phyloP scores from a whole-genome alignment of 306 rosid genomes.

The Inga leiocalycina region DNA sequence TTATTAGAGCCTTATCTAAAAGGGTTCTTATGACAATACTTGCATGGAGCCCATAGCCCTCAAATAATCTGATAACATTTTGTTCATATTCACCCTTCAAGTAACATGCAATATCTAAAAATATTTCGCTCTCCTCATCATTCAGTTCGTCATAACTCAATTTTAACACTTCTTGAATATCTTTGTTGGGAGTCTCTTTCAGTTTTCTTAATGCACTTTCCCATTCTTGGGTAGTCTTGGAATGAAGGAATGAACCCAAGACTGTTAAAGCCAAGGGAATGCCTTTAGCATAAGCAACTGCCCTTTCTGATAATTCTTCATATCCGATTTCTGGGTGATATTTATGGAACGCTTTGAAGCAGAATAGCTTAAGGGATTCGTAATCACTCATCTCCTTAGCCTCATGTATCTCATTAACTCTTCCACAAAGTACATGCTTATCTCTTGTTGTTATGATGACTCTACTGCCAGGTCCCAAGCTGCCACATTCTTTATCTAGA shows the following conservation, averaged over 20 bases:
- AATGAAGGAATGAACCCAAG: slow-evolving; percentile 5
- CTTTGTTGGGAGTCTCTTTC: background rate
- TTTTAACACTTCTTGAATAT: background rate
- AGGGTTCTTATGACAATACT: background rate
- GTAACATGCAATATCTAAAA: background rate
- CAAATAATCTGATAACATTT: background rate
- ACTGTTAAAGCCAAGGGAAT: slow-evolving; percentile 17
- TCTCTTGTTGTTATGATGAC: background rate
- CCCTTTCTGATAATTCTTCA: background rate
- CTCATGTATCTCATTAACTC: background rate
- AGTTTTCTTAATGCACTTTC: background rate
- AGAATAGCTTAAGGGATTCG: slow-evolving; percentile 26
- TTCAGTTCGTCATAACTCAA: background rate
- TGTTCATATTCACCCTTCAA: background rate
- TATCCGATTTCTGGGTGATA: background rate
- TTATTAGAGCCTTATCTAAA: background rate
- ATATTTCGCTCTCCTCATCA: background rate
- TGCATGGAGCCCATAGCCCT: background rate
- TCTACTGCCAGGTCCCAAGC: background rate
- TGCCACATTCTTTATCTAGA: background rate
- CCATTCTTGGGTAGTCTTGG: background rate
- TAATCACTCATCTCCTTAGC: background rate
- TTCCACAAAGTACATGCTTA: background rate
- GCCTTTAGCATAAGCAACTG: background rate
- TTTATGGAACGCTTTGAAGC: slow-evolving; percentile 34